Conservation (phyloP, 345 rosid genomes). For the Sonneratia alba region DNA sequence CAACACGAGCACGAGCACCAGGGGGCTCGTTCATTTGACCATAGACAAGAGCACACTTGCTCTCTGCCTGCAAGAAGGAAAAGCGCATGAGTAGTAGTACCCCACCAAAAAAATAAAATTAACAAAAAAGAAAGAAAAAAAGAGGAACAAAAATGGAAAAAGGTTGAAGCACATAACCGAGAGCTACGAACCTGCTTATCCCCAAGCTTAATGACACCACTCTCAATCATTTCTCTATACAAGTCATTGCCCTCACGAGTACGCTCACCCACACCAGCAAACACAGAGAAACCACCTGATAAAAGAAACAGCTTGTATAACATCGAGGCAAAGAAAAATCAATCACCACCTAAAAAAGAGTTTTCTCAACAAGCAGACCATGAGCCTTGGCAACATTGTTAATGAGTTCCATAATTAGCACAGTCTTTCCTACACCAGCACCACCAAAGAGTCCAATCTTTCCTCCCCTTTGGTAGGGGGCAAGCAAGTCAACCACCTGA, state of each 20-base stretch:
- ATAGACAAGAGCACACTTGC: conserved; percentile 48
- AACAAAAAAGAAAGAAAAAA: not conserved
- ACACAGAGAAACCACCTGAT: conserved; percentile 50
- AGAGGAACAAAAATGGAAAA: not conserved
- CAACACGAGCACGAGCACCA: conserved; percentile 59
- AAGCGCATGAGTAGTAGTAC: not conserved
- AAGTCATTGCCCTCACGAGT: conserved; percentile 55
- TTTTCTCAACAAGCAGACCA: conserved; percentile 32
- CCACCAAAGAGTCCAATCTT: conserved; percentile 99
- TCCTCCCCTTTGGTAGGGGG: conserved; percentile 98
- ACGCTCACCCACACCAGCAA: conserved; percentile 54
- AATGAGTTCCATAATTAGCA: conserved; percentile 96
- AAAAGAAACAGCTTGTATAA: not conserved
- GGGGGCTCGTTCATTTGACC: conserved; percentile 58
- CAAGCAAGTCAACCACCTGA: conserved; percentile 95
- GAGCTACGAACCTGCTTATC: conserved; percentile 22
- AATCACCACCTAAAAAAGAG: not conserved
- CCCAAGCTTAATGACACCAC: conserved; percentile 51
- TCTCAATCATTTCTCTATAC: conserved; percentile 51
- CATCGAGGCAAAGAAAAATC: not conserved
- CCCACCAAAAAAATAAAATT: not conserved
- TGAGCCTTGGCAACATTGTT: conserved; percentile 98
- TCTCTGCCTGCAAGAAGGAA: conserved; percentile 21
- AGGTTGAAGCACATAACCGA: not conserved
- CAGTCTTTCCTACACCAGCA: conserved; percentile 98